phyloP scores from a whole-genome alignment of 1,284 basidiomycete species.

The Sporisorium iseilematis-ciliati region DNA sequence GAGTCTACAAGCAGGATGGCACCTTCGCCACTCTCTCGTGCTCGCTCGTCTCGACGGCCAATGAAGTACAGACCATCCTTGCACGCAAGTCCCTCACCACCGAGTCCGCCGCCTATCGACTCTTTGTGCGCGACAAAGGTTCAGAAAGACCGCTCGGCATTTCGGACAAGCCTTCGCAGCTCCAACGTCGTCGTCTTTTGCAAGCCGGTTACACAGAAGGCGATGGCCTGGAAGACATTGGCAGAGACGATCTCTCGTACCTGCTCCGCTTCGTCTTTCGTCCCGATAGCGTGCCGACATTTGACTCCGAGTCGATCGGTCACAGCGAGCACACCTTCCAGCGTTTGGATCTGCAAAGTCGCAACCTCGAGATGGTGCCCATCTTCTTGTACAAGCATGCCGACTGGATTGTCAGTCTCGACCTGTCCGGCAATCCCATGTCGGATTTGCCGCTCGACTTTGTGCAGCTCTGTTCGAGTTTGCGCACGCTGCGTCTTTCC shows the following conservation, averaged over 20 bases:
- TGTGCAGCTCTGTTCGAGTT: conserved; percentile 85
- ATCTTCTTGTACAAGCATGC: conserved; percentile 89
- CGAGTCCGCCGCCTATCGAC: conserved; percentile 59
- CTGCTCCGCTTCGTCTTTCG: conserved; percentile 84
- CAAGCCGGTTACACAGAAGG: conserved; percentile 89
- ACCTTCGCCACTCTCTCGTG: conserved; percentile 81
- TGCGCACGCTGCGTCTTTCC: conserved; percentile 88
- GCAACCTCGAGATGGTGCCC: conserved; percentile 89
- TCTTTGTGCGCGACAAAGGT: conserved; percentile 68
- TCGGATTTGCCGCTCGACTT: conserved; percentile 97
- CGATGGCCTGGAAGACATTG: conserved; percentile 85
- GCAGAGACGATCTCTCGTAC: conserved; percentile 85
- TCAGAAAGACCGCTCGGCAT: conserved; percentile 70
- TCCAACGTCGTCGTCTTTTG: conserved; percentile 84
- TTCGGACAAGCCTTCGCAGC: conserved; percentile 85
- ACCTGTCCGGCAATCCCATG: conserved; percentile 94
- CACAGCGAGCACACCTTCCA: conserved; percentile 74
- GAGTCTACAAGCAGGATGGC: conserved; percentile 83
- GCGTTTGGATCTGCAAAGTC: conserved; percentile 84
- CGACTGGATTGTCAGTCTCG: conserved; percentile 85
- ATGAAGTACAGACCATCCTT: conserved; percentile 72
- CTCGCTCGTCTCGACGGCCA: conserved; percentile 78
- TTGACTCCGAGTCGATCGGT: conserved; percentile 60
- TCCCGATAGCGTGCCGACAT: conserved; percentile 75
- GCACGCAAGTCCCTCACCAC: conserved; percentile 50